phyloP scores from a whole-genome alignment of 306 rosid species.

The Sophora flavescens region DNA sequence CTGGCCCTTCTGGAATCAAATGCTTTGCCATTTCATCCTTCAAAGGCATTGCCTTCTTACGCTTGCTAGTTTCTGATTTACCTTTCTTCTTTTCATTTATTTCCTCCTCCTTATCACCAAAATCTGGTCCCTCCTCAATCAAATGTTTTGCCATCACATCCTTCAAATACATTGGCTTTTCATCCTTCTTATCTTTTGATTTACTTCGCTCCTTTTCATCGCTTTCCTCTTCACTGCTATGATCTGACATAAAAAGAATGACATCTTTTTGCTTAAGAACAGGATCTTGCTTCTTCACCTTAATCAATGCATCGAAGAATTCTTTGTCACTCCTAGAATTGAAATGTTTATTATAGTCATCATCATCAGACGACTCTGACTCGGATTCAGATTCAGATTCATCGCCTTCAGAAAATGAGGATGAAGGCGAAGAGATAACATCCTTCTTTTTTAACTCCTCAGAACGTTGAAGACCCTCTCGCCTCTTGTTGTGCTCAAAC shows the following conservation, averaged over 20 bases:
- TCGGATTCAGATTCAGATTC: slow-evolving; percentile 54
- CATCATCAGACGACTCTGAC: slow-evolving; percentile 54
- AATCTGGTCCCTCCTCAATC: slow-evolving; percentile 76
- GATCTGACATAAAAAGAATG: slow-evolving; percentile 62
- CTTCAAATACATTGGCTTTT: slow-evolving; percentile 68
- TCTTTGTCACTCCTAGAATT: slow-evolving; percentile 51
- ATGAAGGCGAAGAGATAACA: slow-evolving; percentile 47
- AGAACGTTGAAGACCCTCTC: slow-evolving; percentile 82
- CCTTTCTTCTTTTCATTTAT: slow-evolving; percentile 34
- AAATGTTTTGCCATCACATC: slow-evolving; percentile 77
- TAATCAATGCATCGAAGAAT: slow-evolving; percentile 70
- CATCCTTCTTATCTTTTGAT: slow-evolving; percentile 36
- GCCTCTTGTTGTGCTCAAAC: slow-evolving; percentile 82
- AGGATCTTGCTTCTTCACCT: slow-evolving; percentile 80
- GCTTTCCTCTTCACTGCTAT: slow-evolving; percentile 48
- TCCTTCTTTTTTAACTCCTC: slow-evolving; percentile 89
- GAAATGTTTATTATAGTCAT: slow-evolving; percentile 20
- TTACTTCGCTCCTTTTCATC: slow-evolving; percentile 25
- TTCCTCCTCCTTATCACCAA: slow-evolving; percentile 52
- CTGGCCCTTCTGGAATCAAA: slow-evolving; percentile 65
- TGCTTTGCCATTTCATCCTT: slow-evolving; percentile 23
- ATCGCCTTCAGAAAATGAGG: slow-evolving; percentile 44
- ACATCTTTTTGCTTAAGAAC: slow-evolving; percentile 65
- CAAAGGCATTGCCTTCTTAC: too few species aligned
- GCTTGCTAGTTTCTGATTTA: background rate